Conservation (phyloP, 2,329 filamentous ascomycete genomes). For the Ophiosphaerella korrae region DNA sequence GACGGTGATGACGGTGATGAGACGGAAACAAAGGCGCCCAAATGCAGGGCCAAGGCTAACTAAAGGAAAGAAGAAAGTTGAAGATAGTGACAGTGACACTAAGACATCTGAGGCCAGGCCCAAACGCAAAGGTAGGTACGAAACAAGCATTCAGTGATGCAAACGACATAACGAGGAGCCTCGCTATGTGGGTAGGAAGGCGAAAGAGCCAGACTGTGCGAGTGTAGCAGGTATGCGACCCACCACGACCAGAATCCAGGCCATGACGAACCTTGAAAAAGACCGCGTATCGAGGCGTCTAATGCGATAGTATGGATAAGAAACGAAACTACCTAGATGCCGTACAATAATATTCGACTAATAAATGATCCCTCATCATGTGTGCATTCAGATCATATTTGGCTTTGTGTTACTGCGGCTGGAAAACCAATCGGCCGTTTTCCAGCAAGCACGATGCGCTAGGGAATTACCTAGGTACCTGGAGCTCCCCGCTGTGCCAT, state of each 20-base stretch:
- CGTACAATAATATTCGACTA: background rate
- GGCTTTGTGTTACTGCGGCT: too few relatives aligned
- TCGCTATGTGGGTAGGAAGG: slow-evolving; percentile 19
- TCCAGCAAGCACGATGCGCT: background rate
- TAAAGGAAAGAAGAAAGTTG: background rate
- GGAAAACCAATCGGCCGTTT: background rate
- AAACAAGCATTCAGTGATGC: slow-evolving; percentile 10
- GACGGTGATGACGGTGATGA: slow-evolving; percentile 3
- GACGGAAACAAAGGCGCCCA: slow-evolving; percentile 6
- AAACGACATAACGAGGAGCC: slow-evolving; percentile 7
- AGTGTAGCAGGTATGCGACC: background rate
- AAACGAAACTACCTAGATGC: background rate
- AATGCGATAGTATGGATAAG: background rate
- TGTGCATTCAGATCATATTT: too few relatives aligned
- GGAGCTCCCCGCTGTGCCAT: background rate
- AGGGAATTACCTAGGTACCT: background rate
- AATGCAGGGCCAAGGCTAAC: background rate
- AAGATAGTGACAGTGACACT: background rate
- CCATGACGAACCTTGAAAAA: background rate
- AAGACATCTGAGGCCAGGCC: background rate
- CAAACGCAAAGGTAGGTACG: slow-evolving; percentile 12
- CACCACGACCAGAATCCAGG: background rate
- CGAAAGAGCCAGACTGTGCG: slow-evolving; percentile 11
- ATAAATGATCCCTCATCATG: background rate
- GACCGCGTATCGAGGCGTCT: background rate